Evolutionary conservation across 2,329 filamentous ascomycete species (phyloP), one percentile per base, ranked within the genome.

Genomic region (Ilyonectria destructans): DNA sequence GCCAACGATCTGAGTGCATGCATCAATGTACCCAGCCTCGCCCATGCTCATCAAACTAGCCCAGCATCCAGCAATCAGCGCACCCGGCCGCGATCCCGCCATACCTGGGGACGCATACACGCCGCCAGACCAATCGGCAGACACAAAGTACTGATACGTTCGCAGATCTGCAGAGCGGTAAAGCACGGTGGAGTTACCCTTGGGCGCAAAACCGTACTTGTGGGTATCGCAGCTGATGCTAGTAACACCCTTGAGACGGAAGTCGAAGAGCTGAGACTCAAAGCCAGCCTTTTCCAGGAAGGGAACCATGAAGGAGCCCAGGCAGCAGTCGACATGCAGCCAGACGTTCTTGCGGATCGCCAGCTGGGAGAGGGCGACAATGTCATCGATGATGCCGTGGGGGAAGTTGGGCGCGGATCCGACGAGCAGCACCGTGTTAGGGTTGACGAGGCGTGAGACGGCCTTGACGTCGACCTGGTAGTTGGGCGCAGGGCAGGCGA

Each of bases 161-260:
- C 96, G 91, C 72, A 97, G 89, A 54, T 89, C 84, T 37, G 91
- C 88, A 52, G 90, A 93, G 75, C 96, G 94, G 87, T 99, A 99
- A 48, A 99, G 87, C 15, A 97, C 88, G 1, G 95, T 96, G 59
- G 93, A 96, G 87, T 97, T 99, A 74, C 96, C 96, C 85, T 99
- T 99, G 60, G 96, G 96, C 1, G 96, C 96, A 79, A 99, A 99
- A 43, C 96, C 96, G 80, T 99, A 99, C 82, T 99, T 99, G 88
- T 99, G 96, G 3, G 96, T 99, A 80, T 99, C 96, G 81, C 95
- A 97, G 73, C 91, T 95, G 81, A 99, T 98, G 81, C 92, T 96
- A 4, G 96, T 98, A 43, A 99, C 96, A 75, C 96, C 96, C 74
- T 93, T 94, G 67, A 97, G 90, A 63, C 93, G 91, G 89, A 99